These are phyloP conservation scores for Starmerella asiatica DNA, from an alignment of 805 yeast species.

Conservation along the genomic window DNA sequence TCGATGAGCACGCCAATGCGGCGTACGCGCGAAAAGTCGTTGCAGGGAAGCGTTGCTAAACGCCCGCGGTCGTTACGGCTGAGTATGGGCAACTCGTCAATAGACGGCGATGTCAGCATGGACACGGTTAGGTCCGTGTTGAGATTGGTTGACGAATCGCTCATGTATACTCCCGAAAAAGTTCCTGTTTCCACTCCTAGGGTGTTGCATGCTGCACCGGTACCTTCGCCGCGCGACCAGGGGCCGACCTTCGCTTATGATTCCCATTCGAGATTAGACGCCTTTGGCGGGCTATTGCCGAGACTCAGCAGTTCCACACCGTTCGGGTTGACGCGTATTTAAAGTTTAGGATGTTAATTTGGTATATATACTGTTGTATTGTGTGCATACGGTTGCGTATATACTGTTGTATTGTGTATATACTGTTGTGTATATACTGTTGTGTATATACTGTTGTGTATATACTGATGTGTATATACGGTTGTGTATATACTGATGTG, in stretches of 20 bases:
- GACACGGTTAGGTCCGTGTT: constrained; percentile 21
- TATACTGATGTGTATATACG: too few relatives aligned
- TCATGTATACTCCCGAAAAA: constrained; percentile 27
- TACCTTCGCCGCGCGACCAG: constrained; percentile 20
- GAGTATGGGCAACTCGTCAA: background rate
- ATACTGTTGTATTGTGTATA: too few relatives aligned
- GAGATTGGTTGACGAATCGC: constrained; percentile 28
- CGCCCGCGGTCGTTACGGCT: constrained; percentile 7
- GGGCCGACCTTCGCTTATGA: constrained; percentile 20
- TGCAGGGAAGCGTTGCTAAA: constrained; percentile 13
- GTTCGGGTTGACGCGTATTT: constrained; percentile 7
- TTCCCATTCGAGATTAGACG: constrained; percentile 2
- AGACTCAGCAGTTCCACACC: constrained; percentile 1
- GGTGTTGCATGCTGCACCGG: constrained; percentile 20
- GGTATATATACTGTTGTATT: too few relatives aligned
- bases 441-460: too few relatives aligned
- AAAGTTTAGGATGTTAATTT: too few relatives aligned
- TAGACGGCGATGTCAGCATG: constrained; percentile 15
- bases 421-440: too few relatives aligned
- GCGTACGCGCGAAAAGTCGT: constrained; percentile 1
- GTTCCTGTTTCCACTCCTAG: constrained; percentile 11
- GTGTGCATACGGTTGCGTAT: too few relatives aligned
- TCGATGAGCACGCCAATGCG: constrained; percentile 10
- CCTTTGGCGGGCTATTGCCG: constrained; percentile 8
- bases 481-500: too few relatives aligned